Percentiles rank a stretch among this genome's conserved stretches.
phyloP scores from a whole-genome alignment of 2,329 filamentous ascomycete genomes.

The Colletotrichum echinochloae region DNA sequence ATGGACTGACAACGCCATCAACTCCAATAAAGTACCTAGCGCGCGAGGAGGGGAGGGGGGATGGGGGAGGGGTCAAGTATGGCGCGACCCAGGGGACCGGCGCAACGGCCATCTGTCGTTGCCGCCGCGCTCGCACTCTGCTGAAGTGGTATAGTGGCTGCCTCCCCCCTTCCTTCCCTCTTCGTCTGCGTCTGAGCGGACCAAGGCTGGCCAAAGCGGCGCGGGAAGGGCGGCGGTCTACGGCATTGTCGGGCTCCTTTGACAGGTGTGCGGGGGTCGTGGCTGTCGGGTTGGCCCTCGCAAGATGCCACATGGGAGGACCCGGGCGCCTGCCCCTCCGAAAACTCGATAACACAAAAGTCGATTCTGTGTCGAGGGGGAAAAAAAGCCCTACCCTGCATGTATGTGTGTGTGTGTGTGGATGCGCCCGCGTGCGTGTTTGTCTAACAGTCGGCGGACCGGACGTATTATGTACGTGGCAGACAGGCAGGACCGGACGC shows the following conservation, averaged over 20 bases:
- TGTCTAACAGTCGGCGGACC: background rate
- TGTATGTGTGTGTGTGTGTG: background rate
- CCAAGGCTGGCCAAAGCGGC: background rate
- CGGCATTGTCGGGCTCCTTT: background rate
- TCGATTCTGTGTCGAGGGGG: background rate
- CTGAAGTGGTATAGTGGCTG: background rate
- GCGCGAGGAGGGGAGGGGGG: background rate
- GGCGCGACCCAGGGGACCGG: background rate
- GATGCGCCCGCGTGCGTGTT: accelerated
- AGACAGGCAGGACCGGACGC: background rate
- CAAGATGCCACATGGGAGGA: background rate
- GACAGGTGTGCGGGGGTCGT: background rate
- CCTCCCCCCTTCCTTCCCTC: background rate
- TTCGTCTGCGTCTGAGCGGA: background rate
- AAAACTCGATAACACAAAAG: background rate
- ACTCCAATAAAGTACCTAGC: background rate
- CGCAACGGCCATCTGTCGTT: background rate
- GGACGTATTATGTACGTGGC: background rate
- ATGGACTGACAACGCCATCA: background rate
- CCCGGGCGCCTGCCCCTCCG: background rate
- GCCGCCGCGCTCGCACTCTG: background rate
- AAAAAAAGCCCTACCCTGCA: background rate
- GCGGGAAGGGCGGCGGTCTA: background rate
- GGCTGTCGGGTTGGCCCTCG: background rate
- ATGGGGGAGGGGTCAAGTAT: background rate